These are phyloP conservation scores for Tritrichomonas foetus DNA, from an alignment of 208 protist species.

Conservation along the genomic window DNA sequence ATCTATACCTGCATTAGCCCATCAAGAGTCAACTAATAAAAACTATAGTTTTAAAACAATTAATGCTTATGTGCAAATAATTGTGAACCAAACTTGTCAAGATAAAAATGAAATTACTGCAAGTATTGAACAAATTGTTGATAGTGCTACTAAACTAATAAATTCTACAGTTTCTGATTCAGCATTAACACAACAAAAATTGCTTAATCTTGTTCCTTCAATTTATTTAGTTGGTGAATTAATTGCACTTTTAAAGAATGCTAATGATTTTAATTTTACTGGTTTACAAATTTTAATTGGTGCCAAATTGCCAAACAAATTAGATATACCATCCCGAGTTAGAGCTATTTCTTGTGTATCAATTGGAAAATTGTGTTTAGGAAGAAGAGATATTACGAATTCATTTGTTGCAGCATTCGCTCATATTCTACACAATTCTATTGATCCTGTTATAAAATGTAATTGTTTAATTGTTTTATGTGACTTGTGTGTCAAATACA, in stretches of 20 bases:
- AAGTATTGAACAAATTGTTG: too few relatives aligned
- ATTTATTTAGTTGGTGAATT: neutral
- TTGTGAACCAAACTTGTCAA: too few relatives aligned
- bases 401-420: slow-evolving; percentile 32
- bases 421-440: neutral
- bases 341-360: neutral
- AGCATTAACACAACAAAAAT: neutral
- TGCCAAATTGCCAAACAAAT: neutral
- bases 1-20: neutral
- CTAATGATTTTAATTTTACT: neutral
- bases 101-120: too few relatives aligned
- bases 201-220: neutral
- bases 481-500: slow-evolving; percentile 29
- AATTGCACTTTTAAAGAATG: neutral
- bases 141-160: neutral
- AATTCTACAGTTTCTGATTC: neutral
- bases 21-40: too few relatives aligned
- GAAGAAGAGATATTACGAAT: neutral
- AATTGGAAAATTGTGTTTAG: neutral
- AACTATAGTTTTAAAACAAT: neutral
- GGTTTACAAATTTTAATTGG: neutral
- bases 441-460: neutral
- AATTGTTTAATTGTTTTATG: slow-evolving; percentile 29
- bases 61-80: neutral
- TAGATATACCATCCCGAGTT: neutral